These are phyloP conservation scores for Calendula officinalis DNA, from an alignment of 129 eudicot genomes.

Conservation along the genomic window DNA sequence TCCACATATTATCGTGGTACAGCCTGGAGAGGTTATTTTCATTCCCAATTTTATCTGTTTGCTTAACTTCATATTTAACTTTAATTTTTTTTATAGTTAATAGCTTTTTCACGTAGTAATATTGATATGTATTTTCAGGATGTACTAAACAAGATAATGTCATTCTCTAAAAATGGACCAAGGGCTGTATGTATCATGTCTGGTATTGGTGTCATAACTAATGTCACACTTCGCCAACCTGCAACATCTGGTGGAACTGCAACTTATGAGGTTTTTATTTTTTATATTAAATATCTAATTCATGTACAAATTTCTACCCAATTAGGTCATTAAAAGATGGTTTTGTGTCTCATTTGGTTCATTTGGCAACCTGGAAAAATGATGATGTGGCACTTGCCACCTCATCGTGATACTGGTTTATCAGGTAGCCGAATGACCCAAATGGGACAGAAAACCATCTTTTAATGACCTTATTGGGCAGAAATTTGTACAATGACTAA, in stretches of 20 bases:
- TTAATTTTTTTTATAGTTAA: background rate
- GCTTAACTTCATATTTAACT: background rate
- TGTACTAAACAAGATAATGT: constrained; percentile 71
- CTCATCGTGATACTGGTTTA: too few relatives aligned
- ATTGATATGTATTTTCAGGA: constrained; percentile 45
- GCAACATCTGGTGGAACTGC: constrained; percentile 93
- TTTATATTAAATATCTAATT: background rate
- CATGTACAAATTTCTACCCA: too few relatives aligned
- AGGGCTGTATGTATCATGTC: constrained; percentile 82
- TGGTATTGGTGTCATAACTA: constrained; percentile 77
- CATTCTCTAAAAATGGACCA: constrained; percentile 89
- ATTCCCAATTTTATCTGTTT: background rate
- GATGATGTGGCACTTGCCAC: too few relatives aligned
- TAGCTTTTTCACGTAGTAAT: background rate
- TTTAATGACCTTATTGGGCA: too few relatives aligned
- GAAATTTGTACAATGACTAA: too few relatives aligned
- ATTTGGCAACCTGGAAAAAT: too few relatives aligned
- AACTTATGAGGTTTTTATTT: constrained; percentile 68
- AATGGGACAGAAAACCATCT: too few relatives aligned
- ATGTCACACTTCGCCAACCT: constrained; percentile 85
- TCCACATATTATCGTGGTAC: constrained; percentile 76
- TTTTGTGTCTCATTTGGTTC: too few relatives aligned
- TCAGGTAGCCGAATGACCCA: too few relatives aligned
- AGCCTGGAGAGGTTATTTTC: constrained; percentile 76
- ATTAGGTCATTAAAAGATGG: too few relatives aligned